Evolutionary conservation across 2,329 filamentous ascomycete genomes (phyloP).

Genomic region (Aurifilum marmelostoma): DNA sequence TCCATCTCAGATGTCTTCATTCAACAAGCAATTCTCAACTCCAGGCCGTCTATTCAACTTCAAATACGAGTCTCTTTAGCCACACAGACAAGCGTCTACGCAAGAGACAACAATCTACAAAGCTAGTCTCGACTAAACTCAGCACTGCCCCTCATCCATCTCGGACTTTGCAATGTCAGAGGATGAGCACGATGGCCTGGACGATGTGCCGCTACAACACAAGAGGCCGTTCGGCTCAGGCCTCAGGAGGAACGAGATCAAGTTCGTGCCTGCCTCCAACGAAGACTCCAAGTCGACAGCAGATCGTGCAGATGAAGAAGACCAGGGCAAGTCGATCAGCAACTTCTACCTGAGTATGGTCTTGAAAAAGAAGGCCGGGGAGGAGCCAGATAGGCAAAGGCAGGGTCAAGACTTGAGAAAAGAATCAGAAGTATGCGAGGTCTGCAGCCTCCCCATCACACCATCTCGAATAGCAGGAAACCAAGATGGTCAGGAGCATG

Average conservation of each 20-base stretch:
- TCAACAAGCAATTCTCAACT: not conserved
- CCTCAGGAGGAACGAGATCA: constrained; percentile 55
- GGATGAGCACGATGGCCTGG: constrained; percentile 39
- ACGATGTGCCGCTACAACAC: constrained; percentile 57
- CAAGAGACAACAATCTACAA: not conserved
- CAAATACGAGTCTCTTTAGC: not conserved
- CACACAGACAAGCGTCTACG: not conserved
- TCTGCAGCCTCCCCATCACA: constrained; percentile 62
- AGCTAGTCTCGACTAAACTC: no score
- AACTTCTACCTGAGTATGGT: constrained; percentile 72
- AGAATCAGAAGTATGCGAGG: constrained; percentile 48
- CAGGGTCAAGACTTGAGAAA: constrained; percentile 15
- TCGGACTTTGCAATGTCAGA: constrained; percentile 19
- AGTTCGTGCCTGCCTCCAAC: constrained; percentile 60
- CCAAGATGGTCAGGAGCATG: constrained; percentile 32
- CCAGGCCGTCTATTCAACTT: no score
- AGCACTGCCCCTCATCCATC: no score
- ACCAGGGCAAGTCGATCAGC: constrained; percentile 43
- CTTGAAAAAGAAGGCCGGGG: constrained; percentile 57
- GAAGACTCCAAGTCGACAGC: constrained; percentile 39
- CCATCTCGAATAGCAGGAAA: constrained; percentile 27
- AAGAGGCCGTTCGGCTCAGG: constrained; percentile 60
- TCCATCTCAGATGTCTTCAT: not conserved
- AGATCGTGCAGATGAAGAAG: constrained; percentile 18
- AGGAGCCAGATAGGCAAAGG: constrained; percentile 34